These are phyloP conservation scores for Pythium inflatum DNA, from an alignment of 352 stramenopile species.

Conservation along the genomic window DNA sequence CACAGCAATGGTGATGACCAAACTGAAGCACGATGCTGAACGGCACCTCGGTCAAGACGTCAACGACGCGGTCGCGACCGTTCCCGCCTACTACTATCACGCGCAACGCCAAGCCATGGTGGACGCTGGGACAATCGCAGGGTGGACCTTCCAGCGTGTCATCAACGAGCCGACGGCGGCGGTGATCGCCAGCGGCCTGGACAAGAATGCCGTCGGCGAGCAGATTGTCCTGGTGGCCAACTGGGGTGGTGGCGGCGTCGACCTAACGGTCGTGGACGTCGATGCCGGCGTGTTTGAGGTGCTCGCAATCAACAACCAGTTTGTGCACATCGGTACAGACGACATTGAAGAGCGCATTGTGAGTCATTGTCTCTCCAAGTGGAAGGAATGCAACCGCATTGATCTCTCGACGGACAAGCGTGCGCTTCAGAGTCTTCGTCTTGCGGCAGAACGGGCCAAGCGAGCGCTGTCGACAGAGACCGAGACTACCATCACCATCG, in stretches of 20 bases:
- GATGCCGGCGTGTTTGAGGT: constrained; percentile 99
- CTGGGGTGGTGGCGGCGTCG: neutral
- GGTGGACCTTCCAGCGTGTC: constrained; percentile 43
- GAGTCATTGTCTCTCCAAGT: constrained; percentile 99
- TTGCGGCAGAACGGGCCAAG: constrained; percentile 98
- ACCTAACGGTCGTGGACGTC: neutral
- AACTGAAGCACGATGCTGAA: constrained; percentile 57
- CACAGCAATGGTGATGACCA: constrained; percentile 53
- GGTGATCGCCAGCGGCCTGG: constrained; percentile 89
- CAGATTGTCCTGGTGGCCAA: constrained; percentile 7
- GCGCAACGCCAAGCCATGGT: constrained; percentile 40
- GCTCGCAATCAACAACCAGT: constrained; percentile 98
- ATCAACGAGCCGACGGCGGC: constrained; percentile 95
- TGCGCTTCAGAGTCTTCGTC: constrained; percentile 96
- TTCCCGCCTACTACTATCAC: constrained; percentile 42
- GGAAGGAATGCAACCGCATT: constrained; percentile 96
- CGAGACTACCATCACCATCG: constrained; percentile 96
- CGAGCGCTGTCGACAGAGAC: constrained; percentile 95
- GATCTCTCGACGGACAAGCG: constrained; percentile 95
- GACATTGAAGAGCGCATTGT: constrained; percentile 99
- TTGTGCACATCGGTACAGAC: constrained; percentile 96
- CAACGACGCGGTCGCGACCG: constrained; percentile 42
- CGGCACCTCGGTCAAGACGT: constrained; percentile 43
- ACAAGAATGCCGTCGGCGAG: constrained; percentile 48
- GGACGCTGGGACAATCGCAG: constrained; percentile 36